Conservation (phyloP, 495 filamentous ascomycete species). For the Aspergillus bridgeri region DNA sequence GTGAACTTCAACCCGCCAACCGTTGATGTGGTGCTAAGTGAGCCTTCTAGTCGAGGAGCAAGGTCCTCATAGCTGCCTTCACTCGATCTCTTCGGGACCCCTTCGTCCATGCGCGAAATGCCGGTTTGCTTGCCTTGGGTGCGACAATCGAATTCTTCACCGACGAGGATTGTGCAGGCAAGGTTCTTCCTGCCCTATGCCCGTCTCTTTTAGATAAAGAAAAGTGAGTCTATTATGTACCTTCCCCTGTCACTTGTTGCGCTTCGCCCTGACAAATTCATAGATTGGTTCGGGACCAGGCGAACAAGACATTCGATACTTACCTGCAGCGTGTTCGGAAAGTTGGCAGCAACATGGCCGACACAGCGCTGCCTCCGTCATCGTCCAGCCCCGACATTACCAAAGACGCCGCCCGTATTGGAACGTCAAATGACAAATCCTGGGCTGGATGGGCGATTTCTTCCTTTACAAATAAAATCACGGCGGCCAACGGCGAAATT, state of each 20-base stretch:
- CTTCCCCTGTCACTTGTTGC: not conserved
- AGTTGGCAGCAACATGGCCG: constrained; percentile 71
- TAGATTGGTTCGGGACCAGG: constrained; percentile 80
- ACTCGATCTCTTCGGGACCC: constrained; percentile 84
- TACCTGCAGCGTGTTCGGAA: constrained; percentile 84
- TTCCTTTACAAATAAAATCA: constrained; percentile 94
- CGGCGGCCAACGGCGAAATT: constrained; percentile 80
- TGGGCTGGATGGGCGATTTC: constrained; percentile 99
- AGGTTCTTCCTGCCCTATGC: constrained; percentile 78
- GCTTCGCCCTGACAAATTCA: not conserved
- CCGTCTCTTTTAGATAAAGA: constrained; percentile 83
- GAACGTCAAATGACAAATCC: constrained; percentile 67
- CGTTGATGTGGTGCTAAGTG: constrained; percentile 17
- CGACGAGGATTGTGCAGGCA: constrained; percentile 84
- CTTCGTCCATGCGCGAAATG: constrained; percentile 88
- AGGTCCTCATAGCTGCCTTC: constrained; percentile 92
- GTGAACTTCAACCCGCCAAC: constrained; percentile 9
- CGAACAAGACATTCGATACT: constrained; percentile 84
- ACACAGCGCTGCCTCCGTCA: constrained; percentile 62
- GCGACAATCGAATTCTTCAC: constrained; percentile 83
- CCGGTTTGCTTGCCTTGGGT: constrained; percentile 76
- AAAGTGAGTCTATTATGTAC: constrained; percentile 50
- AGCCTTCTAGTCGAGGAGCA: constrained; percentile 60
- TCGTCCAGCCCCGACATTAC: constrained; percentile 31
- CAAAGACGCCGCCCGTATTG: constrained; percentile 60